Evolutionary conservation across 2,329 filamentous ascomycete species (phyloP).

Genomic region (Emmonsia crescens): DNA sequence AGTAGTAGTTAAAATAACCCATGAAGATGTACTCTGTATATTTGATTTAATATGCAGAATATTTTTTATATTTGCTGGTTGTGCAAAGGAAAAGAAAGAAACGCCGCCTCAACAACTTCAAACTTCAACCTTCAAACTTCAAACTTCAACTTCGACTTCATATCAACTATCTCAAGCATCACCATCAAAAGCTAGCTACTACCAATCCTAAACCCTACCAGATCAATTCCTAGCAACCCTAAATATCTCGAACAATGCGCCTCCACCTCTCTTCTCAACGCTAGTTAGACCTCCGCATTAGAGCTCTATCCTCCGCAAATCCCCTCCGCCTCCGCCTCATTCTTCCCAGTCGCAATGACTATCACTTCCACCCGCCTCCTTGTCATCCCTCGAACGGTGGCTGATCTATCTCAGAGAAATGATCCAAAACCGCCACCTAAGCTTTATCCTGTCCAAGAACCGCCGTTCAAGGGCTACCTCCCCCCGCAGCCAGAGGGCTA

Average conservation of each 20-base stretch:
- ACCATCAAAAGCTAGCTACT: neutral
- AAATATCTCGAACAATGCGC: neutral
- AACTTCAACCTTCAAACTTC: neutral
- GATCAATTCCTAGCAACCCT: neutral
- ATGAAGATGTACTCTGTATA: no score
- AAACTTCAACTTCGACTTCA: neutral
- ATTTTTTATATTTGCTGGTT: neutral
- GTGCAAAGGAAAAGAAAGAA: neutral
- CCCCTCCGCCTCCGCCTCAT: neutral
- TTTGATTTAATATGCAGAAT: no score
- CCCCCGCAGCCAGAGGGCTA: constrained; percentile 57
- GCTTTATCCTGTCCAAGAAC: constrained; percentile 45
- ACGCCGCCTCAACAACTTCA: neutral
- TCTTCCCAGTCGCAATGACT: constrained; percentile 25
- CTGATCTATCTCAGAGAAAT: constrained; percentile 36
- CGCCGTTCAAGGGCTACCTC: constrained; percentile 50
- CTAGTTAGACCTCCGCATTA: neutral
- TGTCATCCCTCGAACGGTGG: constrained; percentile 27
- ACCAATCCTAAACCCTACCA: neutral
- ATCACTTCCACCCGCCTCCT: constrained; percentile 32
- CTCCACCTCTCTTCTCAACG: neutral
- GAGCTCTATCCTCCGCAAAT: neutral
- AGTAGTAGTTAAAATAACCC: no score
- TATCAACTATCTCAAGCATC: neutral
- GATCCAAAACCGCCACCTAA: constrained; percentile 45